Evolutionary conservation across 2,329 filamentous ascomycete species (phyloP), one percentile per base, ranked within the genome.

Genomic region (Cladophialophora psammophila): DNA sequence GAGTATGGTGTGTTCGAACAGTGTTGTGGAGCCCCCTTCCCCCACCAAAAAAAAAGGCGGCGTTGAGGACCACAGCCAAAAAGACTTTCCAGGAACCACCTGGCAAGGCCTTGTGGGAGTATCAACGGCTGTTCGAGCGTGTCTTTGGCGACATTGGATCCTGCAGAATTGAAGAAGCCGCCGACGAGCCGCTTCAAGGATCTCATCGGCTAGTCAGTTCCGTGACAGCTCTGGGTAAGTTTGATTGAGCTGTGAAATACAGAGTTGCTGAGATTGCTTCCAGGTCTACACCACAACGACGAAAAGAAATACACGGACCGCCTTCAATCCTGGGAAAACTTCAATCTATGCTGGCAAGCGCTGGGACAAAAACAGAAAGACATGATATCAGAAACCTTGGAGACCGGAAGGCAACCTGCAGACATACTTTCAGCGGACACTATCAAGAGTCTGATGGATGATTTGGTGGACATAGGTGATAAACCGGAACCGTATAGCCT

Each of bases 281-380:
- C n/a, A 71, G 69, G 65, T 66, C 88, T 98, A 74, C 90, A 91
- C 72, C 88, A 90, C 75, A 94, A 98, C 81, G 91, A 97, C 77
- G 88, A 91, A 75, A 84, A 84, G 61, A 85, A 92, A 64, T 88
- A 95, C 75, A 81, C 85, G 64, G 90, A 95, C 73, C 89, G 93
- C 63, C 86, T 97, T 71, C 90, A 90, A 75, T 82, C 98, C 6
- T 99, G 95, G 95, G 89, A 91, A 74, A 91, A 97, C 72, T 97
- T 98, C 81, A 98, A 99, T 78, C 86, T 92, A 66, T 93, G 92
- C 66, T 98, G 94, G 94, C 85, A 97, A 40, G 87, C 90, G 3
- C 82, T 95, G 6, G 87, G 94, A 59, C 92, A 95, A 76, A 91
- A 88, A 72, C 94, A 98, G 77, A 92, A 91, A 75, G 90, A 96